Conservation (phyloP, 495 filamentous ascomycete species). For the Trichoderma parareesei region DNA sequence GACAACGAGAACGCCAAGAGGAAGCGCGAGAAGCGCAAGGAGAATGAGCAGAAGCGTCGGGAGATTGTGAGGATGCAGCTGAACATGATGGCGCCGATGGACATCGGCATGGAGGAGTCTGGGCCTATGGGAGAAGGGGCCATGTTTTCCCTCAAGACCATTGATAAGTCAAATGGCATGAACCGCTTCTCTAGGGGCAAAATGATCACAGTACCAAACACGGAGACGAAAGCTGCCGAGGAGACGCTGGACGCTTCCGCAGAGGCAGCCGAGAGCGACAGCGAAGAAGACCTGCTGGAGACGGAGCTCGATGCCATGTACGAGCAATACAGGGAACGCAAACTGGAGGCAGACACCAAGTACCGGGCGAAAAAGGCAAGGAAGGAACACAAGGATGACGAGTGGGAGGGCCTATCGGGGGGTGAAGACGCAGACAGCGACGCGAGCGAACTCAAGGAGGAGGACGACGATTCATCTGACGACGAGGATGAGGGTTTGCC, state of each 20-base stretch:
- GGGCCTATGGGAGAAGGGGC: slow-evolving; percentile 65
- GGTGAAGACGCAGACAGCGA: slow-evolving; percentile 52
- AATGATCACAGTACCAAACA: slow-evolving; percentile 54
- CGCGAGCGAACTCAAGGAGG: slow-evolving; percentile 41
- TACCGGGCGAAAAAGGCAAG: slow-evolving; percentile 81
- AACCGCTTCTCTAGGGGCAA: slow-evolving; percentile 68
- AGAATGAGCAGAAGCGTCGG: slow-evolving; percentile 84
- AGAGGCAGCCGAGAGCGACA: slow-evolving; percentile 51
- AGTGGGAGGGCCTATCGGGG: slow-evolving; percentile 87
- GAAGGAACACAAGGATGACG: slow-evolving; percentile 72
- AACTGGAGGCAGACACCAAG: slow-evolving; percentile 71
- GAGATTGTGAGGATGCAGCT: slow-evolving; percentile 92
- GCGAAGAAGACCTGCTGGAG: slow-evolving; percentile 72
- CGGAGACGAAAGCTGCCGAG: slow-evolving; percentile 49
- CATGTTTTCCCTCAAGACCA: slow-evolving; percentile 73
- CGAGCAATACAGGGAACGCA: slow-evolving; percentile 72
- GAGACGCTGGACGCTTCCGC: slow-evolving; percentile 46
- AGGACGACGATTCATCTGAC: slow-evolving; percentile 48
- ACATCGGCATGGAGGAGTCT: slow-evolving; percentile 90
- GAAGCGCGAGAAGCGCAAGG: slow-evolving; percentile 71
- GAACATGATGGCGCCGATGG: slow-evolving; percentile 91
- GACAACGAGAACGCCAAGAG: slow-evolving; percentile 65
- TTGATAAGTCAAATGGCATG: slow-evolving; percentile 65
- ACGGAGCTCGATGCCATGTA: slow-evolving; percentile 80
- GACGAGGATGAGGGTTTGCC: slow-evolving; percentile 32